Percentiles rank a stretch among this genome's conserved stretches.
These are phyloP conservation scores for Kregervanrija fluxuum DNA, from an alignment of 805 yeast genomes.

Conservation along the genomic window DNA sequence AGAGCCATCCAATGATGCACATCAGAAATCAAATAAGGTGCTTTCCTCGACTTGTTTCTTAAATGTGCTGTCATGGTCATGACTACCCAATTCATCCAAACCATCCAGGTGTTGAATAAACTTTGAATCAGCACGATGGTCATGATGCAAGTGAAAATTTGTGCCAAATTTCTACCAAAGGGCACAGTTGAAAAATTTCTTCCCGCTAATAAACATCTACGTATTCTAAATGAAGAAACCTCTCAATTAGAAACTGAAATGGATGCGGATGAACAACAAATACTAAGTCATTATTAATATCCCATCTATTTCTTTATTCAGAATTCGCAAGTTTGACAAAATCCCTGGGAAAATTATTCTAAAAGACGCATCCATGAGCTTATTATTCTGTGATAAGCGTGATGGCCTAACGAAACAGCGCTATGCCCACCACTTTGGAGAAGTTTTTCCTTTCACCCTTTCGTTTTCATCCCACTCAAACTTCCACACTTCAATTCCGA, in stretches of 20 bases:
- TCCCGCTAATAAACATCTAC: constrained; percentile 54
- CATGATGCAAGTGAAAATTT: constrained; percentile 56
- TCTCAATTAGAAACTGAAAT: constrained; percentile 26
- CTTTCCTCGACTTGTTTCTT: constrained; percentile 34
- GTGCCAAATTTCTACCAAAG: constrained; percentile 84
- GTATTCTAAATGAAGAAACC: constrained; percentile 33
- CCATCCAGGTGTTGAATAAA: constrained; percentile 48
- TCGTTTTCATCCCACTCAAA: too few species aligned
- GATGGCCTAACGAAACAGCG: too few species aligned
- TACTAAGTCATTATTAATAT: constrained; percentile 39
- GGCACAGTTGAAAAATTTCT: constrained; percentile 67
- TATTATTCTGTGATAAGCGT: constrained; percentile 50
- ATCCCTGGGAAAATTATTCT: constrained; percentile 76
- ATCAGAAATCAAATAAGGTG: constrained; percentile 1
- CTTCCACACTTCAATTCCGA: too few species aligned
- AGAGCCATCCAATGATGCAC: constrained; percentile 5
- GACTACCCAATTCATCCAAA: constrained; percentile 49
- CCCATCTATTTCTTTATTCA: constrained; percentile 69
- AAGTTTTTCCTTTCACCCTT: too few species aligned
- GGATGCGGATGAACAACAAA: constrained; percentile 32
- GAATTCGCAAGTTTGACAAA: constrained; percentile 80
- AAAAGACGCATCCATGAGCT: constrained; percentile 62
- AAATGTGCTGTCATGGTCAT: constrained; percentile 53
- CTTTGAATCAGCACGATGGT: constrained; percentile 41
- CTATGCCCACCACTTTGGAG: too few species aligned